Base-by-base conservation (phyloP, 2,329 filamentous ascomycete species). In the Exophiala oligosperma region DNA sequence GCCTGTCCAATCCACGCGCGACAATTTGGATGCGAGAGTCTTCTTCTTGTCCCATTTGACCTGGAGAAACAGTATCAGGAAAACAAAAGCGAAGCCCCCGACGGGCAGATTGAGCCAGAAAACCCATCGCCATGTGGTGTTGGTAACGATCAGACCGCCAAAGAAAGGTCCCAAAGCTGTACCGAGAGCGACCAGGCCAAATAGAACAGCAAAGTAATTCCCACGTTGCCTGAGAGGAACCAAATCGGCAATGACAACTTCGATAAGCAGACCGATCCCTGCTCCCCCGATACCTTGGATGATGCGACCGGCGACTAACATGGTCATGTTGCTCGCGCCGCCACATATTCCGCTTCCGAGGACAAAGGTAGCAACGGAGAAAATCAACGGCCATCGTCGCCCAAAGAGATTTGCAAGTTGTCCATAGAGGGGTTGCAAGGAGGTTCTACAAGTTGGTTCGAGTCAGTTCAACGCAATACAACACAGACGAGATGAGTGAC, bases 271-370 rank as follows among this genome's bases (percentile, higher is more conserved):
- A 24, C 62, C 66, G 61, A 79, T 73, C 0, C 79, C 80, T 1
- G 76, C 79, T 1, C 70, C 74, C 0, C 79, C 80, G 1, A 80
- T 65, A 0, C 84, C 84, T 56, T 86, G 82, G 1, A 87, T 68
- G n/a, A 43, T 23, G 17, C 40, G 40, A 43, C 40, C 40, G 17
- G 40, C 40, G 40, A 43, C 0, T 76, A 88, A 71, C 66, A 79
- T 77, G 0, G 62, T 66, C 0, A 71, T 72, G 6, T 63, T 76
- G 0, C 65, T 72, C 0, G 83, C 78, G 0, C 75, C 76, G 0
- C 81, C 83, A 43, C 73, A 76, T 2, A 87, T 72, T 0, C 76
- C 79, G 55, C 81, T 83, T 0, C 83, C 83, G 0, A 85, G 63
- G 0, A 72, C 73, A 58, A 84, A 84, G 1, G 82, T 59, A 9